Evolutionary conservation across 805 yeast species (phyloP), one percentile per base, ranked within the genome.

Genomic region (Pichia eremophila): DNA sequence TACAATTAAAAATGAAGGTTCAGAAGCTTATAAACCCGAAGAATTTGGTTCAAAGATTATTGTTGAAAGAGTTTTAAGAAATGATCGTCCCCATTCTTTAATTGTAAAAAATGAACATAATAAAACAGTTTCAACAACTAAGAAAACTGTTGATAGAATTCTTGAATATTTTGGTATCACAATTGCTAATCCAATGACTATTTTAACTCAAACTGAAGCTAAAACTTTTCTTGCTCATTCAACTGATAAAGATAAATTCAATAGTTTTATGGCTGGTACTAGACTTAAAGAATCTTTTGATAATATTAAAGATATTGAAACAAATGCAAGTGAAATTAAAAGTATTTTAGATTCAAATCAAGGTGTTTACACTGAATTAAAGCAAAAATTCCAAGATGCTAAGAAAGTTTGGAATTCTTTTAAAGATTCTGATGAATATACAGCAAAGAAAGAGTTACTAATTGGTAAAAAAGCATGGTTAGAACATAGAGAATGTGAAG

Each of bases 121-220:
- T 1, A 73, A 68, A 45, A 70, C 71, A 3, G 64, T 85, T 0
- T 77, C 89, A 2, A 71, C 68, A 15, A 84, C 81, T 57, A 83
- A 80, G 50, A 70, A 72, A 31, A 84, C 81, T 14, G 65, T 93
- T 31, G 87, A 79, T 53, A 75, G 74, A 6, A 81, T 93, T 3
- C 65, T 89, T 42, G 80, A 77, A 53, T 76, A 74, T 52, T 88
- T 83, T 59, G 80, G 83, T 41, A 81, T 91, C 40, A 81, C 86
- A 7, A 83, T 93, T 27, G 90, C 81, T 56, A 93, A 93, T 56
- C 96, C 97, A 7, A 78, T 93, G 77, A 85, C 95, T 2, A 85
- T 93, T 58, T 70, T 93, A 44, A 87, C 95, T 1, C 99, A 93
- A 63, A 97, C 93, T 56, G 85, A 83, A 51, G 98, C 99, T 2